Percentiles rank a stretch among this genome's conserved stretches.
Evolutionary conservation across 2,329 filamentous ascomycete genomes (phyloP).

Genomic region (Aureobasidium sp.): DNA sequence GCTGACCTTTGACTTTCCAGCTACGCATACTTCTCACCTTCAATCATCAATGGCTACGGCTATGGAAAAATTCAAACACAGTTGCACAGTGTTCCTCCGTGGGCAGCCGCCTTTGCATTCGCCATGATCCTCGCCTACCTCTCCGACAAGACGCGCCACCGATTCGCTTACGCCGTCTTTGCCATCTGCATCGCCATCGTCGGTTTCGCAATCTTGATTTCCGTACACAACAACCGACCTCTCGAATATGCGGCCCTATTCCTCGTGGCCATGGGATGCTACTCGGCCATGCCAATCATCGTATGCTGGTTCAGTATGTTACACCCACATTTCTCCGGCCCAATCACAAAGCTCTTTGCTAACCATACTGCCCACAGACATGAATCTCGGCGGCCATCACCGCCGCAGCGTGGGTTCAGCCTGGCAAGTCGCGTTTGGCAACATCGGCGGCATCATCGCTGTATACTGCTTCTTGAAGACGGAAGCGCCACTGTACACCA

Average conservation of each 20-base stretch:
- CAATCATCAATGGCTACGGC: slow-evolving; percentile 43
- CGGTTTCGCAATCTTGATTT: slow-evolving; percentile 69
- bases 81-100: slow-evolving; percentile 51
- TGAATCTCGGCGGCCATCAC: slow-evolving; percentile 48
- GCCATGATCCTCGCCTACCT: slow-evolving; percentile 66
- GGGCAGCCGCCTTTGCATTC: slow-evolving; percentile 69
- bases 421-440: slow-evolving; percentile 45
- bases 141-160: slow-evolving; percentile 66
- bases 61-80: slow-evolving; percentile 50
- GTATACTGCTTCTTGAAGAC: slow-evolving; percentile 43
- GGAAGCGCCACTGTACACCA: slow-evolving; percentile 62
- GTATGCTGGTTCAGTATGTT: slow-evolving; percentile 44
- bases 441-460: slow-evolving; percentile 45
- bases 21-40: slow-evolving; percentile 43
- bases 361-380: slow-evolving; percentile 24
- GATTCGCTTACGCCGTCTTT: slow-evolving; percentile 64
- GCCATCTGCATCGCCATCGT: slow-evolving; percentile 62
- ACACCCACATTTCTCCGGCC: neutral
- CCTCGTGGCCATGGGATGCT: slow-evolving; percentile 70
- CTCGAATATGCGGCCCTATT: slow-evolving; percentile 76
- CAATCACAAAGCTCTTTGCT: neutral
- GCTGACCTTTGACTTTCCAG: slow-evolving; percentile 6
- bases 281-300: slow-evolving; percentile 77
- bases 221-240: slow-evolving; percentile 58
- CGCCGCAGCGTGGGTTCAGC: slow-evolving; percentile 42